Conservation (phyloP, 352 stramenopile genomes). For the Pythium chondricola region DNA sequence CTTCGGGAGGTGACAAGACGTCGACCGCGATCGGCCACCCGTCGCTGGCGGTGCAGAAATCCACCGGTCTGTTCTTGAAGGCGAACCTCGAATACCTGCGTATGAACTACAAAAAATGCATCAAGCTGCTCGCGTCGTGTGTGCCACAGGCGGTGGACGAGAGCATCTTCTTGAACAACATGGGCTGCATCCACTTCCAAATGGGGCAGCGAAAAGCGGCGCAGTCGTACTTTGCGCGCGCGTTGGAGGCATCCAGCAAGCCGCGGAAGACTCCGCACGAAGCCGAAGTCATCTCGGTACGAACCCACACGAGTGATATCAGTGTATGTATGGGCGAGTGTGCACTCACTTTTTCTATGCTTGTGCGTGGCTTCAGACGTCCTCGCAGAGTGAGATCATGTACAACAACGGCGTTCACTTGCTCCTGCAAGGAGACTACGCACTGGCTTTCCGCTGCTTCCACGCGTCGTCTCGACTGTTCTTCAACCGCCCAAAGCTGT, state of each 20-base stretch:
- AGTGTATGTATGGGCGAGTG: background rate
- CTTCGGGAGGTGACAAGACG: constrained; percentile 58
- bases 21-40: constrained; percentile 72
- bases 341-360: constrained; percentile 15
- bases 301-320: constrained; percentile 1
- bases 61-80: constrained; percentile 88
- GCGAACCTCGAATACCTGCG: constrained; percentile 93
- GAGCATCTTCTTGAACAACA: constrained; percentile 87
- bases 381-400: constrained; percentile 83
- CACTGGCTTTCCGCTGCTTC: constrained; percentile 86
- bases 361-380: constrained; percentile 36
- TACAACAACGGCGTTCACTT: constrained; percentile 92
- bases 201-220: constrained; percentile 86
- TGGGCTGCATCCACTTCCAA: constrained; percentile 91
- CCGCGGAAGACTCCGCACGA: constrained; percentile 35
- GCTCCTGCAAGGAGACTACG: constrained; percentile 75
- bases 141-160: constrained; percentile 79
- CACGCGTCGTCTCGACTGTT: constrained; percentile 83
- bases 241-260: constrained; percentile 61
- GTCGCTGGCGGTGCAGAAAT: constrained; percentile 79
- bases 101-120: constrained; percentile 92
- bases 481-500: constrained; percentile 90
- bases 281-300: constrained; percentile 43
- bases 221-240: constrained; percentile 88
- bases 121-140: constrained; percentile 90